Conservation (phyloP, 78 protist species). For the Tieghemostelium lacteum region DNA sequence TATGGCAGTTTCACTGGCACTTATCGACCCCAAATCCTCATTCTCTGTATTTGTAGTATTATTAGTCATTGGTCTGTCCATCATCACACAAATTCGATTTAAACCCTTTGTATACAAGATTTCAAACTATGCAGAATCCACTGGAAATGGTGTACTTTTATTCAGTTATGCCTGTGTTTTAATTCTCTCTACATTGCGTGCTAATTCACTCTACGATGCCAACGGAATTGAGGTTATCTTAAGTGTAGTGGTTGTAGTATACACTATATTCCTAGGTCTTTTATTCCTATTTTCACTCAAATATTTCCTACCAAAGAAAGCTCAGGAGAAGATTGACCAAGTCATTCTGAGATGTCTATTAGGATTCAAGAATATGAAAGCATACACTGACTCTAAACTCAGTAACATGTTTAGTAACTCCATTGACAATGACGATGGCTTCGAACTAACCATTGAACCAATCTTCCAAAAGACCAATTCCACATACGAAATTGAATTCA, state of each 20-base stretch:
- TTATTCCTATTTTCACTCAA: conserved; percentile 41
- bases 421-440: neutral
- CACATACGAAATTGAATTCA: neutral
- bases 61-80: conserved; percentile 45
- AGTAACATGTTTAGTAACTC: neutral
- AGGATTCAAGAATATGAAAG: neutral
- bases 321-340: conserved; percentile 7
- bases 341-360: neutral
- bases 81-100: conserved; percentile 24
- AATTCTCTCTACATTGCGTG: conserved; percentile 25
- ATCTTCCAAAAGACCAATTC: neutral
- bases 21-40: conserved; percentile 60
- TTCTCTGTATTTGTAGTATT: conserved; percentile 57
- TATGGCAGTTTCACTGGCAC: conserved; percentile 65
- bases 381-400: neutral
- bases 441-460: conserved; percentile 15
- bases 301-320: conserved; percentile 48
- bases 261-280: conserved; percentile 26
- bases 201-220: conserved; percentile 37
- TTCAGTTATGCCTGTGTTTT: conserved; percentile 51
- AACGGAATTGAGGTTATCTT: conserved; percentile 49
- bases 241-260: conserved; percentile 19
- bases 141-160: conserved; percentile 44
- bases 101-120: conserved; percentile 43
- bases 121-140: conserved; percentile 14